Evolutionary conservation across 2,329 filamentous ascomycete species (phyloP).

Genomic region (Pezicula rhizophila): DNA sequence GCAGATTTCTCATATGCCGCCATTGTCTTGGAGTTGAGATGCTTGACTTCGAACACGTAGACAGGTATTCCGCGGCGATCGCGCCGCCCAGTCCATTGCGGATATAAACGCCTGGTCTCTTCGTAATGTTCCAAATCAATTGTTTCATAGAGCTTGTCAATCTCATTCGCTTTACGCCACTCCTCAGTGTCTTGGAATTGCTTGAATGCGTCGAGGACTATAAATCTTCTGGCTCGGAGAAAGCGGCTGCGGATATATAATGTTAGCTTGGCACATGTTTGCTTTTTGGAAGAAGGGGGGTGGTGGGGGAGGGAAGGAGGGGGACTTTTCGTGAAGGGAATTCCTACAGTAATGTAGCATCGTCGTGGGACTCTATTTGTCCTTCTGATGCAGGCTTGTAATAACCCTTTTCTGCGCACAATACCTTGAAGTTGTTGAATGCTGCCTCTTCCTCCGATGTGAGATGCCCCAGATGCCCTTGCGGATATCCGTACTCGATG

Average conservation of each 20-base stretch:
- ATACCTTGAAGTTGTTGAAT: slow-evolving; percentile 64
- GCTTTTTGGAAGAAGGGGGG: too few species aligned
- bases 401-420: slow-evolving; percentile 58
- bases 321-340: not conserved
- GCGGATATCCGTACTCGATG: slow-evolving; percentile 52
- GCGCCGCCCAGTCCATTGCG: slow-evolving; percentile 88
- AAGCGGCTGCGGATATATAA: slow-evolving; percentile 56
- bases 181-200: slow-evolving; percentile 88
- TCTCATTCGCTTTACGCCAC: slow-evolving; percentile 75
- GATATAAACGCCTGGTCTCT: slow-evolving; percentile 73
- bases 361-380: slow-evolving; percentile 56
- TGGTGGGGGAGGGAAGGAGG: too few species aligned
- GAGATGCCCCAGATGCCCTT: slow-evolving; percentile 77
- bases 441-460: slow-evolving; percentile 60
- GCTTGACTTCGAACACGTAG: slow-evolving; percentile 82
- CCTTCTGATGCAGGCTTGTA: slow-evolving; percentile 42
- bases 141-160: slow-evolving; percentile 75
- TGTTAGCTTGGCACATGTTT: not conserved
- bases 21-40: slow-evolving; percentile 78
- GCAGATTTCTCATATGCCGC: slow-evolving; percentile 66
- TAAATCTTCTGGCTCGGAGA: slow-evolving; percentile 77
- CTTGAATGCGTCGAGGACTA: slow-evolving; percentile 66
- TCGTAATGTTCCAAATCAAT: slow-evolving; percentile 85
- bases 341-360: slow-evolving; percentile 63
- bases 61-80: slow-evolving; percentile 88